phyloP scores from a whole-genome alignment of 2,329 filamentous ascomycete species.

The Xylaria sp. region DNA sequence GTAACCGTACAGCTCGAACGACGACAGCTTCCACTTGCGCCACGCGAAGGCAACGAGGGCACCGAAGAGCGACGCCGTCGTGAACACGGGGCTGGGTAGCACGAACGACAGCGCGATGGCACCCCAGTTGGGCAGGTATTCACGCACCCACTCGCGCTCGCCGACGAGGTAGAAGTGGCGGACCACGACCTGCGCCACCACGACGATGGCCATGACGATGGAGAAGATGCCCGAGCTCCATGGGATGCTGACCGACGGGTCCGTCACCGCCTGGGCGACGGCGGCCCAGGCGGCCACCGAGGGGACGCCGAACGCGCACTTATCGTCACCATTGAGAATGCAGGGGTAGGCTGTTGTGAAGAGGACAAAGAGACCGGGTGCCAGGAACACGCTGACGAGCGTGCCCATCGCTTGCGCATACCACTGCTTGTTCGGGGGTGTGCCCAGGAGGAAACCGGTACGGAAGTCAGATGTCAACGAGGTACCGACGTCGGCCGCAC shows the following conservation, averaged over 20 bases:
- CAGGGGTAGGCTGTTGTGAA: constrained; percentile 77
- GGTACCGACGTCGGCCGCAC: constrained; percentile 65
- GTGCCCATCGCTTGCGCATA: constrained; percentile 72
- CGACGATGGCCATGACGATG: constrained; percentile 64
- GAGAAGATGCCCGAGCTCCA: constrained; percentile 66
- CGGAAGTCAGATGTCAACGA: constrained; percentile 72
- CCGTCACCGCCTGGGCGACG: constrained; percentile 70
- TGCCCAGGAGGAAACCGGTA: constrained; percentile 73
- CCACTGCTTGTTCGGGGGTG: constrained; percentile 73
- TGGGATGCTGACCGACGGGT: constrained; percentile 66
- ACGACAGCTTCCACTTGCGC: constrained; percentile 62
- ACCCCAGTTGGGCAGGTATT: constrained; percentile 71
- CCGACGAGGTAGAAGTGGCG: constrained; percentile 67
- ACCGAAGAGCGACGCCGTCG: constrained; percentile 68
- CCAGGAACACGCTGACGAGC: constrained; percentile 72
- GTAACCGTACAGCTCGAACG: constrained; percentile 69
- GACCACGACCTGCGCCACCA: constrained; percentile 62
- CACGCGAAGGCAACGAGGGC: constrained; percentile 63
- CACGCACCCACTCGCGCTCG: constrained; percentile 63
- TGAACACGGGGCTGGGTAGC: constrained; percentile 66
- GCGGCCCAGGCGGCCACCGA: constrained; percentile 74
- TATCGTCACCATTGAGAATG: constrained; percentile 63
- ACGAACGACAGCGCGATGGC: constrained; percentile 69
- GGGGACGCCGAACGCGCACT: constrained; percentile 70
- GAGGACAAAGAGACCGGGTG: constrained; percentile 74